Conservation (phyloP, 169 alveolate species). For the Plasmodium coatneyi region DNA sequence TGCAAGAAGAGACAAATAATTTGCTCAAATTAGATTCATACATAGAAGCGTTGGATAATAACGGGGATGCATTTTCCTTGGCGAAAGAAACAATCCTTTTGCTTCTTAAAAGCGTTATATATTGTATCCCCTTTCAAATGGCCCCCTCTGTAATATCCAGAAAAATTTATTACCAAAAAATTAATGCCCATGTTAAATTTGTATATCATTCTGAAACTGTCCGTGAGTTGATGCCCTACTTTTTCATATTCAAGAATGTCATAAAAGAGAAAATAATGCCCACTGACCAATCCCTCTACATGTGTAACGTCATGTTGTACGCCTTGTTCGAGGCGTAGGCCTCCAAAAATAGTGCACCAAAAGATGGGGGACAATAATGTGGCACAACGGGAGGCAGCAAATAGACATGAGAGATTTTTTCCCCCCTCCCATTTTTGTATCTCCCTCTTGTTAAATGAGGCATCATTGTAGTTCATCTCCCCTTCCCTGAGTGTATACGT, state of each 20-base stretch:
- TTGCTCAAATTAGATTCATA: slow-evolving; percentile 45
- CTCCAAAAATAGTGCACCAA: neutral
- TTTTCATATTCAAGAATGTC: slow-evolving; percentile 61
- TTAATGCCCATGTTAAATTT: slow-evolving; percentile 63
- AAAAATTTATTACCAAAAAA: slow-evolving; percentile 67
- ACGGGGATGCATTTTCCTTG: slow-evolving; percentile 32
- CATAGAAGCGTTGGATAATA: slow-evolving; percentile 21
- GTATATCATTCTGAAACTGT: slow-evolving; percentile 42
- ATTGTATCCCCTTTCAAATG: slow-evolving; percentile 74
- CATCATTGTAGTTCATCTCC: neutral
- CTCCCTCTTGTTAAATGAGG: neutral
- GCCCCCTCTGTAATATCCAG: slow-evolving; percentile 69
- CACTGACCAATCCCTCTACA: slow-evolving; percentile 48
- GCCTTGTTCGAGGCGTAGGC: slow-evolving; percentile 70
- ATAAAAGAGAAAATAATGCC: slow-evolving; percentile 63
- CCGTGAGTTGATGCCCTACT: slow-evolving; percentile 56
- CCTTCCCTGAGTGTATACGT: neutral
- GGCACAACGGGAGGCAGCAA: neutral
- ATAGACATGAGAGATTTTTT: neutral
- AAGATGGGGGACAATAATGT: neutral
- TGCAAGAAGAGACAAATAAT: slow-evolving; percentile 51
- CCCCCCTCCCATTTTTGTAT: neutral
- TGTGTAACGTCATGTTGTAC: slow-evolving; percentile 60
- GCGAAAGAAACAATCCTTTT: slow-evolving; percentile 71
- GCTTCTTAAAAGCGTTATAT: slow-evolving; percentile 57